Base-by-base conservation (phyloP, 2,329 filamentous ascomycete species). In the Sporothrix variecibatus region DNA sequence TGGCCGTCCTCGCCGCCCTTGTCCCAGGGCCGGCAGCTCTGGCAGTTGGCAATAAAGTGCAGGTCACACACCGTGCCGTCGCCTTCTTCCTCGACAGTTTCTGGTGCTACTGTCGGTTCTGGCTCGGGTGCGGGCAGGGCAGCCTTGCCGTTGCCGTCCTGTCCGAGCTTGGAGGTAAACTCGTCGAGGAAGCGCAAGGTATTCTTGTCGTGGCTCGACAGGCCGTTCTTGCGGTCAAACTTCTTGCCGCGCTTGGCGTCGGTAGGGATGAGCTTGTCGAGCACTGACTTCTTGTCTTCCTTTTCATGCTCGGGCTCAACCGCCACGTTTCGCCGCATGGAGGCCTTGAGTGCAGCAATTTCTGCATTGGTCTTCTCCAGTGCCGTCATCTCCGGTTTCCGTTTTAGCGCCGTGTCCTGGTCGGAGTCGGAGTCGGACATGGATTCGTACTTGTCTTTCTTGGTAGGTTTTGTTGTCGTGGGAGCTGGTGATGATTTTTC, bases 41-140 rank as follows among this genome's bases (percentile, higher is more conserved):
- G 94, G 82, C 96, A 99, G 79, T 97, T 93, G 68, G 93, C 93
- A 76, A 99, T 97, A 82, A 98, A 99, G 81, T 99, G 96, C 49
- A 99, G 84, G 81, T 98, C 96, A 80, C 96, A 99, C 3, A 97
- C 86, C 69, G 28, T 49, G 20, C 56, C 70, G 6, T 64, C 71
- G 34, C 73, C 65, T 17, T 34, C 69, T 17, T n/a, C 62, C 2
- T 72, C 67, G 15, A 77, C 80, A 20, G 58, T 71, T 2, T 76
- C 69, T 5, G 76, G 56, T n/a, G 79, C 23, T 5, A 76, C 60
- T 23, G 79, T 26, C 3, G 65, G 43, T 38, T 76, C 64, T 73
- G 77, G 68, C 73, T 71, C 75, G 12, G 75, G 11, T 15, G 56
- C 11, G 6, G 71, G 20, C 58, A 60, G 20, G 11, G 67, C 20